A percentile compares a stretch with the other conserved stretches of the same genome.
Conservation (phyloP, 176 grass and related monocot genomes). For the Bolboschoenus planiculmis region DNA sequence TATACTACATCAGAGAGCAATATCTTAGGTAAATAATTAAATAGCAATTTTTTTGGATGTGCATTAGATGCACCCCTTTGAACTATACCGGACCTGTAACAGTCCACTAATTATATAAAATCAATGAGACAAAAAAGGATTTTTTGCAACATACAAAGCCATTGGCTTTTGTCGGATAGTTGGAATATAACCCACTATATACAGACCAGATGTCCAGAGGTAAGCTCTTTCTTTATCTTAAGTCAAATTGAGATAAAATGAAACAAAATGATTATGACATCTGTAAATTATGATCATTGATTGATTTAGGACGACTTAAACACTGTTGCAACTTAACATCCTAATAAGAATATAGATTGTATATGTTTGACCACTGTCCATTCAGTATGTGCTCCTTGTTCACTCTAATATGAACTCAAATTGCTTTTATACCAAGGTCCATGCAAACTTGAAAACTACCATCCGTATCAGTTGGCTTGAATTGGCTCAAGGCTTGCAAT, state of each 20-base stretch:
- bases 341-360: background rate
- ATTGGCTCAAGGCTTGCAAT: background rate
- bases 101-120: background rate
- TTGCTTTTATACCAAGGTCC: background rate
- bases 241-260: background rate
- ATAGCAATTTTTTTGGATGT: background rate
- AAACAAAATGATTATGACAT: background rate
- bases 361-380: background rate
- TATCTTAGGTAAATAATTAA: slow-evolving; percentile 14
- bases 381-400: background rate
- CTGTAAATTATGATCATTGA: background rate
- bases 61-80: background rate
- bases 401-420: background rate
- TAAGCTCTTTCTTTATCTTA: background rate
- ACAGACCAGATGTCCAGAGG: background rate
- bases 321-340: background rate
- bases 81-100: background rate
- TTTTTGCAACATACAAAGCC: background rate
- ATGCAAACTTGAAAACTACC: background rate
- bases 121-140: background rate
- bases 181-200: background rate
- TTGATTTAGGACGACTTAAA: background rate
- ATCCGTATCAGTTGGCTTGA: background rate
- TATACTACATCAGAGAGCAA: background rate
- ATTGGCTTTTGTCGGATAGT: background rate